Conservation (phyloP, 2,329 filamentous ascomycete genomes). For the Pleomassaria siparia region DNA sequence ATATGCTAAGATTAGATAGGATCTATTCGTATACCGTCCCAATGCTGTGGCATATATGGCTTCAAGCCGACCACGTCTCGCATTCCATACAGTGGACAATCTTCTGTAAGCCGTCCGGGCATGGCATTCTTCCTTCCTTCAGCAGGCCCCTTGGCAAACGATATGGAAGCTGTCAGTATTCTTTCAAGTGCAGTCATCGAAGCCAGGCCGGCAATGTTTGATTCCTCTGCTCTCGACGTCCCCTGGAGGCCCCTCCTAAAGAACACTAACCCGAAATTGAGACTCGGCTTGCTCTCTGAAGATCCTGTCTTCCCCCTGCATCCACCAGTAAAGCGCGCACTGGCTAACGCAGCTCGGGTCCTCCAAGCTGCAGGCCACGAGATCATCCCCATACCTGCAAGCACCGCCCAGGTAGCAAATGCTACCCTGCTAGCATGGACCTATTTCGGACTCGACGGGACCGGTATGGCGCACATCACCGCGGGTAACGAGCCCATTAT, state of each 20-base stretch:
- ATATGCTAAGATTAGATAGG: conserved; percentile 6
- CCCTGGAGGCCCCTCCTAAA: not conserved
- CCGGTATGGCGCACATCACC: not conserved
- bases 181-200: not conserved
- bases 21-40: conserved; percentile 51
- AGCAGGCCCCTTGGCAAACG: not conserved
- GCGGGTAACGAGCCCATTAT: not conserved
- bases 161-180: not conserved
- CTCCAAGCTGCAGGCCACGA: not conserved
- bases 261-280: not conserved
- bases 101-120: not conserved
- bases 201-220: not conserved
- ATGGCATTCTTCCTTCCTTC: not conserved
- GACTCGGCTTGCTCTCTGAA: not conserved
- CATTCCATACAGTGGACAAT: not conserved
- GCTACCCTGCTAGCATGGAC: not conserved
- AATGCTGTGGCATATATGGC: conserved; percentile 56
- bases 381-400: not conserved
- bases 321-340: not conserved
- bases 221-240: not conserved
- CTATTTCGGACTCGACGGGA: not conserved
- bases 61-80: conserved; percentile 53
- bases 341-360: not conserved
- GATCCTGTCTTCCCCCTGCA: not conserved
- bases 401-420: not conserved